phyloP scores from a whole-genome alignment of 2,329 filamentous ascomycete species.

The Thelonectria discophora region DNA sequence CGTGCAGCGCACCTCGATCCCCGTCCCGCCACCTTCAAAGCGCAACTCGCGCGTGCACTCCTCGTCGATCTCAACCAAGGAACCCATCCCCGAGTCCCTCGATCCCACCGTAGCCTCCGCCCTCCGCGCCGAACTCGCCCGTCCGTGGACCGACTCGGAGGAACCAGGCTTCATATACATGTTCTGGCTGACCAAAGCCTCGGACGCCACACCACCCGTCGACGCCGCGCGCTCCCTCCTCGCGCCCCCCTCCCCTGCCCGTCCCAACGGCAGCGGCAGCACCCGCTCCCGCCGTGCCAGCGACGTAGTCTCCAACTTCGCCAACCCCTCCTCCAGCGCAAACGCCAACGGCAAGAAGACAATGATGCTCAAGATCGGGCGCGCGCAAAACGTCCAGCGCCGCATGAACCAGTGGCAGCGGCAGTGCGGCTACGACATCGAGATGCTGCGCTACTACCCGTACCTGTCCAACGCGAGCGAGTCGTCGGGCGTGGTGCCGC shows the following conservation, averaged over 20 bases:
- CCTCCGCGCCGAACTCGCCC: constrained; percentile 77
- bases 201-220: constrained; percentile 62
- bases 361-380: constrained; percentile 73
- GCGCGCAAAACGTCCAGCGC: constrained; percentile 84
- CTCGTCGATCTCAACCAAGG: constrained; percentile 44
- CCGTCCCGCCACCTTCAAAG: constrained; percentile 29
- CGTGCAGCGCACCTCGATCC: constrained; percentile 48
- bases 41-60: constrained; percentile 31
- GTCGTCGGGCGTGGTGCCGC: constrained; percentile 50
- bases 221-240: constrained; percentile 69
- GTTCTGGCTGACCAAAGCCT: constrained; percentile 87
- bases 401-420: constrained; percentile 92
- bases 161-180: constrained; percentile 97
- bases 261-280: not conserved
- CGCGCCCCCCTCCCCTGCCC: constrained; percentile 54
- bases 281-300: constrained; percentile 58
- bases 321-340: constrained; percentile 42
- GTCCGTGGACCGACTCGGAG: constrained; percentile 73
- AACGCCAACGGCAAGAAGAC: constrained; percentile 57
- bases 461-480: constrained; percentile 66
- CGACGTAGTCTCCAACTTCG: constrained; percentile 64
- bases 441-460: constrained; percentile 90
- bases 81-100: constrained; percentile 73
- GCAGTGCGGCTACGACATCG: constrained; percentile 90
- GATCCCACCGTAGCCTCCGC: constrained; percentile 74